phyloP scores from a whole-genome alignment of 345 rosid species.

The Euphorbia peplus region DNA sequence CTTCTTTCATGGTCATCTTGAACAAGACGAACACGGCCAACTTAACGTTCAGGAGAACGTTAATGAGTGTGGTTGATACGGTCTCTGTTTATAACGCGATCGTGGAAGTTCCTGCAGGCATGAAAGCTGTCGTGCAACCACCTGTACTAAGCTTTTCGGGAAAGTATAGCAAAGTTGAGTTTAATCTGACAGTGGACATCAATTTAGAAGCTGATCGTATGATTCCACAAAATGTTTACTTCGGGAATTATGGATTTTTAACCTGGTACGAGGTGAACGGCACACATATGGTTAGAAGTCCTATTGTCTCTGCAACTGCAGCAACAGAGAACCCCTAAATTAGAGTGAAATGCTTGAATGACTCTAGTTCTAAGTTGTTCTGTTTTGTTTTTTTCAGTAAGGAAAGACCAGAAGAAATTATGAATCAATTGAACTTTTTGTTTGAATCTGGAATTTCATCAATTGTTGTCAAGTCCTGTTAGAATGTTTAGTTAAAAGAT shows the following conservation, averaged over 20 bases:
- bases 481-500: too few species aligned
- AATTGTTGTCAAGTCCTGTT: too few species aligned
- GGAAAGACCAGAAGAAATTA: too few species aligned
- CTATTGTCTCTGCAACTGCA: constrained; percentile 46
- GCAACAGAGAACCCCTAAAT: not conserved
- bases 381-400: too few species aligned
- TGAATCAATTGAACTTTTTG: too few species aligned
- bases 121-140: constrained; percentile 37
- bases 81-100: constrained; percentile 23
- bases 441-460: too few species aligned
- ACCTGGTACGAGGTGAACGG: constrained; percentile 46
- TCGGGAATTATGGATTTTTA: constrained; percentile 44
- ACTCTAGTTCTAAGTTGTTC: too few species aligned
- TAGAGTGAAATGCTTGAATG: not conserved
- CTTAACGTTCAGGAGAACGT: constrained; percentile 35
- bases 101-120: constrained; percentile 29
- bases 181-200: constrained; percentile 36
- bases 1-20: constrained; percentile 45
- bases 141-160: constrained; percentile 23
- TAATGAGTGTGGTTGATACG: constrained; percentile 36
- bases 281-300: constrained; percentile 37
- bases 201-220: constrained; percentile 18
- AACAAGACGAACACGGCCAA: constrained; percentile 42
- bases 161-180: constrained; percentile 34
- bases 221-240: constrained; percentile 29